Evolutionary conservation across 2,329 filamentous ascomycete genomes (phyloP).

Genomic region (Phialophora tarda): DNA sequence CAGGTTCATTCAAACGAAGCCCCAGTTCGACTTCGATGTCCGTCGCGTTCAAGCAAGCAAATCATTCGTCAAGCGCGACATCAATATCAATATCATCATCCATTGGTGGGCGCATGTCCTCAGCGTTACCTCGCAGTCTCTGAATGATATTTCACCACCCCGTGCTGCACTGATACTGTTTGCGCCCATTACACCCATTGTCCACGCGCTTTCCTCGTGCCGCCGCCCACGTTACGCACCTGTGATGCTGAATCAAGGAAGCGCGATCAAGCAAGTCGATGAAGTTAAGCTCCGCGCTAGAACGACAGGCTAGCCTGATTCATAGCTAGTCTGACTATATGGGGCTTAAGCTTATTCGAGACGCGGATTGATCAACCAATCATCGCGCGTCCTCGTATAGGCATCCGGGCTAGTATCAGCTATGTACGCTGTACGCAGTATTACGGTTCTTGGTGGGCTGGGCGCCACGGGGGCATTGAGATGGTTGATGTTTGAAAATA

Average conservation of each 20-base stretch:
- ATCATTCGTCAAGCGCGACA: background rate
- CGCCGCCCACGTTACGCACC: background rate
- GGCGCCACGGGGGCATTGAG: background rate
- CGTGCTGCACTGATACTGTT: background rate
- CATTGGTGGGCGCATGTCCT: too few relatives aligned
- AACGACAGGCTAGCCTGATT: background rate
- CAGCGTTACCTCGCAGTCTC: background rate
- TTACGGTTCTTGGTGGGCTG: background rate
- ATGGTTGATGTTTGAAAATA: background rate
- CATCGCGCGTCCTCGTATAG: background rate
- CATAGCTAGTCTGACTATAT: background rate
- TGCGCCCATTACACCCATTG: rapidly evolving
- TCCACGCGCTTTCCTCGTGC: background rate
- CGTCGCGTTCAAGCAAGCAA: background rate
- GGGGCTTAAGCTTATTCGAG: background rate
- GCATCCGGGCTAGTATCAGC: background rate
- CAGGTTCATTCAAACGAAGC: background rate
- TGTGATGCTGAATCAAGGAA: background rate
- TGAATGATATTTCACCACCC: background rate
- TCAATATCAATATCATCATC: too few relatives aligned
- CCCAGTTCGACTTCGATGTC: background rate
- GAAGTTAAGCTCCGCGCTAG: background rate
- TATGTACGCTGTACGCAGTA: background rate
- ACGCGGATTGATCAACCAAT: background rate
- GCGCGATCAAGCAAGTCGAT: constrained; percentile 1